These are phyloP conservation scores for Casuarina cunninghamiana DNA, from an alignment of 306 rosid species.

Conservation along the genomic window DNA sequence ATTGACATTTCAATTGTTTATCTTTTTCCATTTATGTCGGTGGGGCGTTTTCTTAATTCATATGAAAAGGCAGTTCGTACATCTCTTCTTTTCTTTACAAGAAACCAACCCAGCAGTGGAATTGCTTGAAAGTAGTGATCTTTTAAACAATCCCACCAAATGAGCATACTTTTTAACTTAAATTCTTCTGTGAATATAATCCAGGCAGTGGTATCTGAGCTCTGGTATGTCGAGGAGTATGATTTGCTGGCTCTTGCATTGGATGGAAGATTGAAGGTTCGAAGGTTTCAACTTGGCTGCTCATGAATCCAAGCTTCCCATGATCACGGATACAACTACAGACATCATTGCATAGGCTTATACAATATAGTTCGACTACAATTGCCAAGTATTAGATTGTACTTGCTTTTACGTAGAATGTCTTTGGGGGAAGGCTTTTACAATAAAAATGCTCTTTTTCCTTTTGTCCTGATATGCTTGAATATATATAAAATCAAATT, in stretches of 20 bases:
- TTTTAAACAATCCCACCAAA: not conserved
- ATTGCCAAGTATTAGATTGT: too few species aligned
- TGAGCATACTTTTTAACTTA: not conserved
- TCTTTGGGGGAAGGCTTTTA: too few species aligned
- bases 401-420: not conserved
- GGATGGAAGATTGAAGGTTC: conserved; percentile 80
- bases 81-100: not conserved
- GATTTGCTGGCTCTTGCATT: conserved; percentile 91
- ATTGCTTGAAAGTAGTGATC: not conserved
- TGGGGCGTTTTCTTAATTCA: not conserved
- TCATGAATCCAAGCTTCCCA: conserved; percentile 37
- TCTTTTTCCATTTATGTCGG: not conserved
- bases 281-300: conserved; percentile 72
- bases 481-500: too few species aligned
- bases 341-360: not conserved
- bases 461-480: too few species aligned
- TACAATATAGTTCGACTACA: not conserved
- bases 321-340: not conserved
- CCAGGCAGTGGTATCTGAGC: conserved; percentile 80
- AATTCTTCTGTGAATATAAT: conserved; percentile 17
- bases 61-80: not conserved
- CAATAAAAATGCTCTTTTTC: not conserved
- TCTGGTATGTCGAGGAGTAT: conserved; percentile 96
- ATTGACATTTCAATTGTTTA: not conserved
- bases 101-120: not conserved